These are phyloP conservation scores for Trametes sp. DNA, from an alignment of 1,284 basidiomycete genomes.

Conservation along the genomic window DNA sequence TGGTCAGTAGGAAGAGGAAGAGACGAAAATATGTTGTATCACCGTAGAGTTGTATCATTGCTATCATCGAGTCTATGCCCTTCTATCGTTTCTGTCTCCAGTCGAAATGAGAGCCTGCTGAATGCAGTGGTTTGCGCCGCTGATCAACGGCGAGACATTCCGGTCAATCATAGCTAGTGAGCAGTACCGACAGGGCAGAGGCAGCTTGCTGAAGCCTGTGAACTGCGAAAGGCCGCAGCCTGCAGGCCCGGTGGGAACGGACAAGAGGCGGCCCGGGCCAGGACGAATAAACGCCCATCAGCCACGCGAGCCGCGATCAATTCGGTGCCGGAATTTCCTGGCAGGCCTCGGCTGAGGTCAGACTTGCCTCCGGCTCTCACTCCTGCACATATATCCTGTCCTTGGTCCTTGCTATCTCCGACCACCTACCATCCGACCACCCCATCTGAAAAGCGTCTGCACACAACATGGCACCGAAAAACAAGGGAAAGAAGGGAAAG, in stretches of 20 bases:
- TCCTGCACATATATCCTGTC: slow-evolving; percentile 12
- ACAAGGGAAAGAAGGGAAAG: slow-evolving; percentile 88
- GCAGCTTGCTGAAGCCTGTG: no score
- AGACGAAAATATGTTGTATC: not conserved
- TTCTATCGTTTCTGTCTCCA: no score
- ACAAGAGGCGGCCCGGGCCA: not conserved
- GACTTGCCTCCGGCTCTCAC: slow-evolving; percentile 8
- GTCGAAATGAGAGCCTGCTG: no score
- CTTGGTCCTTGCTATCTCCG: not conserved
- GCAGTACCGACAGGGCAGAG: no score
- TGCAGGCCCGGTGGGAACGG: no score
- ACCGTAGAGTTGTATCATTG: slow-evolving; percentile 7
- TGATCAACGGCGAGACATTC: no score
- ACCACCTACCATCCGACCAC: not conserved
- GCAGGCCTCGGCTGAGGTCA: slow-evolving; percentile 18
- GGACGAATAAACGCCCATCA: not conserved
- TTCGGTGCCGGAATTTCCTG: slow-evolving; percentile 19
- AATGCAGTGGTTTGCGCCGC: no score
- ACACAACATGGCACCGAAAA: slow-evolving; percentile 83
- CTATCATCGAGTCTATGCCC: not conserved
- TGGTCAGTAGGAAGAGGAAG: not conserved
- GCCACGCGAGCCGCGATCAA: slow-evolving; percentile 18
- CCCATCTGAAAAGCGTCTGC: not conserved
- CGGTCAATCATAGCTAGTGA: no score
- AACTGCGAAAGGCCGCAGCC: no score